A percentile compares a stretch with the other conserved stretches of the same genome.
Evolutionary conservation across 1,284 basidiomycete genomes (phyloP).

Genomic region (Tylopilus sp.): DNA sequence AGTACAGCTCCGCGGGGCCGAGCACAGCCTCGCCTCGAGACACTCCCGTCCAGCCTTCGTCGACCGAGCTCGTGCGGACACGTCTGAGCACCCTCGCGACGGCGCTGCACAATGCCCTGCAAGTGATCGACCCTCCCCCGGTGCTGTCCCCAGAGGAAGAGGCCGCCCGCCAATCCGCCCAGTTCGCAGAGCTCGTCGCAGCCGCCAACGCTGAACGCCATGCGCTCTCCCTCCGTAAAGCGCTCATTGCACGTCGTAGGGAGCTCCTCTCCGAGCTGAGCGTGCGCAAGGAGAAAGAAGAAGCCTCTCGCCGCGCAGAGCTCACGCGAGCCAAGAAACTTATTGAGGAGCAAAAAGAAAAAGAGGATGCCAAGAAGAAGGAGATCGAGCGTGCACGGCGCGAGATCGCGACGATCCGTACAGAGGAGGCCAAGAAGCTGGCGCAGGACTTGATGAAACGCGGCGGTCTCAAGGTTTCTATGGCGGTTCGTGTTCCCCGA

Average conservation of each 20-base stretch:
- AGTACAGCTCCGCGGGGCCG: constrained; percentile 22
- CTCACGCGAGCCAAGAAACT: constrained; percentile 67
- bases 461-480: constrained; percentile 82
- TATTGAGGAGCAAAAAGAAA: constrained; percentile 62
- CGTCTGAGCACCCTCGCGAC: constrained; percentile 75
- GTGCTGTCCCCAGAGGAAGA: constrained; percentile 44
- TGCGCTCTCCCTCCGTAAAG: constrained; percentile 70
- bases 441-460: constrained; percentile 84
- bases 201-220: constrained; percentile 73
- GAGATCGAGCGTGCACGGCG: constrained; percentile 78
- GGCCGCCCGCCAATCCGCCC: constrained; percentile 53
- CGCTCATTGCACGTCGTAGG: constrained; percentile 82
- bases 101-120: constrained; percentile 70
- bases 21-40: constrained; percentile 16
- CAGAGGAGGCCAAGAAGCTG: constrained; percentile 87
- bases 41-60: constrained; percentile 58
- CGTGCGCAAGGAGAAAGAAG: constrained; percentile 88
- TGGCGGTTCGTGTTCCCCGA: constrained; percentile 54
- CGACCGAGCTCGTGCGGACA: constrained; percentile 67
- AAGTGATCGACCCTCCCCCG: constrained; percentile 44
- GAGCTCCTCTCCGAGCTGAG: constrained; percentile 87
- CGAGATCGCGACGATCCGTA: constrained; percentile 80
- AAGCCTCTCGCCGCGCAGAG: constrained; percentile 78
- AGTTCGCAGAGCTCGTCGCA: constrained; percentile 51
- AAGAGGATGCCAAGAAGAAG: constrained; percentile 69